A percentile compares a stretch with the other conserved stretches of the same genome.
phyloP scores from a whole-genome alignment of 1,284 basidiomycete genomes.

The Malassezia caprae region DNA sequence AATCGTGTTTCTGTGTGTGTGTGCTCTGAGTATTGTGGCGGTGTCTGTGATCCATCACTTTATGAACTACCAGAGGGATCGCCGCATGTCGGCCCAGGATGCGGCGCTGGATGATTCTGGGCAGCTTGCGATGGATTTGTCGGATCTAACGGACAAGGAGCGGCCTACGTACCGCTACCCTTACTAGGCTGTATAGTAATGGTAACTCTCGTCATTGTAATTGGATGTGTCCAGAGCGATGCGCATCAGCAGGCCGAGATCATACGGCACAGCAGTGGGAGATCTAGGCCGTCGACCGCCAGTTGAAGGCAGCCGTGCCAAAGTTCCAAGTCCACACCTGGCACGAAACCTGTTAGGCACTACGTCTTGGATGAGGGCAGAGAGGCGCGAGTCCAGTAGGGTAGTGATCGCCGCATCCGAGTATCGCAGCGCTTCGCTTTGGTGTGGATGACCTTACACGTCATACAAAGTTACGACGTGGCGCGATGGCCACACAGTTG shows the following conservation, averaged over 20 bases:
- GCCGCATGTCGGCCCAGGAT: neutral
- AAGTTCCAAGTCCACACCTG: neutral
- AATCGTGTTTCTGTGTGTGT: conserved; percentile 35
- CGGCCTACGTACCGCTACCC: conserved; percentile 43
- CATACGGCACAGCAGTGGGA: conserved; percentile 26
- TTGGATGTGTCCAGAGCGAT: conserved; percentile 27
- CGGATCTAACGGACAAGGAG: conserved; percentile 44
- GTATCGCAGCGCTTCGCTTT: conserved; percentile 24
- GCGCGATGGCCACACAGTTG: too few species aligned
- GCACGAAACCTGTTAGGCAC: neutral
- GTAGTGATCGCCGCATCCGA: conserved; percentile 23
- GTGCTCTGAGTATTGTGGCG: conserved; percentile 15
- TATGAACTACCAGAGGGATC: neutral
- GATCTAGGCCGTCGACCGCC: conserved; percentile 21
- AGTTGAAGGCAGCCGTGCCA: neutral
- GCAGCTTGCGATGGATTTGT: conserved; percentile 25
- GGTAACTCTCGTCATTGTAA: too few species aligned
- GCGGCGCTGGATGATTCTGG: neutral
- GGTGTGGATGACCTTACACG: conserved; percentile 20
- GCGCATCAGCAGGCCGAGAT: conserved; percentile 20
- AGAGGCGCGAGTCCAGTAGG: conserved; percentile 4
- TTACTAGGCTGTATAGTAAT: conserved; percentile 15
- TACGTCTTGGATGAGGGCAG: neutral
- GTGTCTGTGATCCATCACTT: conserved; percentile 26
- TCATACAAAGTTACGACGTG: conserved; percentile 4